Evolutionary conservation across 805 yeast genomes (phyloP), one percentile per base, ranked within the genome.

Genomic region (Ogataea glucozyma): DNA sequence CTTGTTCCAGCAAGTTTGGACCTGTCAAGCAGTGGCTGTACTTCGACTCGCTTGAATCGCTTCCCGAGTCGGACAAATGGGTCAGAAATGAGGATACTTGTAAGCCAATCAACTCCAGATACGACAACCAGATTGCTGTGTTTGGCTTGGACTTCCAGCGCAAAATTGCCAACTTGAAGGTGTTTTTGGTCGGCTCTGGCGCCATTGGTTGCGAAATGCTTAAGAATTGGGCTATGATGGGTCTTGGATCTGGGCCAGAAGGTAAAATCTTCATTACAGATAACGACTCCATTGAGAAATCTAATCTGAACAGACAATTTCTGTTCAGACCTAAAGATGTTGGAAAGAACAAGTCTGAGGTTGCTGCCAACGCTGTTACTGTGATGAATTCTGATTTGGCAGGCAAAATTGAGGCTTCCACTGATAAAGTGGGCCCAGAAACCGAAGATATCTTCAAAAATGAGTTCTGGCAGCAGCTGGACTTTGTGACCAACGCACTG

Each of bases 141-240:
- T 89, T 89, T 55, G 99, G 99, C 46, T 61, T 76, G 37, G 79
- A 78, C 31, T 88, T 79, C 67, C 91, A 88, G 61, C 79, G 84
- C 57, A 70, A 69, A 32, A 69, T 93, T 44, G 79, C 87, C 27
- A 88, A 90, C 64, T 70, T 85, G 49, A 84, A 80, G 58, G 88
- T 90, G 3, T 91, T 93, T 65, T 72, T 93, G 52, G 99, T 93
- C 30, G 99, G 99, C 33, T 76, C 97, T 1, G 99, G 99, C 62
- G 99, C 99, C 14, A 93, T 93, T 71, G 99, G 99, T 29, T 93
- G 99, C 71, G 99, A 93, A 69, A 91, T 93, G 90, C 74, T 93
- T 58, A 93, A 93, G 69, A 90, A 88, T 61, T 93, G 98, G 98
- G 97, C 99, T 4, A 76, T 93, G 77, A 76, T 90, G 79, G 99